Conservation (phyloP, 2,329 filamentous ascomycete genomes). For the Claviceps digitariae region DNA sequence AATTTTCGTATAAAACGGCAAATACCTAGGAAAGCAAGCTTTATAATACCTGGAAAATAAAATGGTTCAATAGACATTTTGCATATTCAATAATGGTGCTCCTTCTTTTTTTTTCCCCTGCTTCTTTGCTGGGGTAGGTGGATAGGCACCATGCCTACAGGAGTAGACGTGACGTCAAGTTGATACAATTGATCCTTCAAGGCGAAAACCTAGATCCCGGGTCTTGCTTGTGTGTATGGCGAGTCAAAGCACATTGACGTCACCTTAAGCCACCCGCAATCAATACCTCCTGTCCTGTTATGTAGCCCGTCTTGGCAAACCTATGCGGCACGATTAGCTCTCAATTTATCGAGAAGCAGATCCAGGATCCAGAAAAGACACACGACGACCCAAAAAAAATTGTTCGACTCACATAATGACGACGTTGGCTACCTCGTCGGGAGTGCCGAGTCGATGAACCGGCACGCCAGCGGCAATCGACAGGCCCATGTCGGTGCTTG, state of each 20-base stretch:
- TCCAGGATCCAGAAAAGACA: neutral
- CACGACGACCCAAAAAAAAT: neutral
- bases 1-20: neutral
- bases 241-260: neutral
- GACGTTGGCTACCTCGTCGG: constrained; percentile 6
- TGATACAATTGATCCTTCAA: neutral
- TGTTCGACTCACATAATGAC: constrained; percentile 4
- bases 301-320: constrained; percentile 6
- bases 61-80: neutral
- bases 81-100: neutral
- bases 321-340: neutral
- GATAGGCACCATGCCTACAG: neutral
- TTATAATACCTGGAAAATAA: neutral
- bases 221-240: neutral
- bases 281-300: constrained; percentile 6
- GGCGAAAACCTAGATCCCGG: neutral
- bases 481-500: constrained; percentile 2
- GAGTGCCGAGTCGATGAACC: constrained; percentile 4
- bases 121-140: neutral
- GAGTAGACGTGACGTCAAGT: neutral
- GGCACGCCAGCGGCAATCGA: constrained; percentile 5
- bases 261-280: constrained; percentile 4
- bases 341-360: no score
- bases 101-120: neutral
- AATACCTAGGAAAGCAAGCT: neutral